Evolutionary conservation across 352 stramenopile genomes (phyloP).

Genomic region (Phytophthora uliginosa): DNA sequence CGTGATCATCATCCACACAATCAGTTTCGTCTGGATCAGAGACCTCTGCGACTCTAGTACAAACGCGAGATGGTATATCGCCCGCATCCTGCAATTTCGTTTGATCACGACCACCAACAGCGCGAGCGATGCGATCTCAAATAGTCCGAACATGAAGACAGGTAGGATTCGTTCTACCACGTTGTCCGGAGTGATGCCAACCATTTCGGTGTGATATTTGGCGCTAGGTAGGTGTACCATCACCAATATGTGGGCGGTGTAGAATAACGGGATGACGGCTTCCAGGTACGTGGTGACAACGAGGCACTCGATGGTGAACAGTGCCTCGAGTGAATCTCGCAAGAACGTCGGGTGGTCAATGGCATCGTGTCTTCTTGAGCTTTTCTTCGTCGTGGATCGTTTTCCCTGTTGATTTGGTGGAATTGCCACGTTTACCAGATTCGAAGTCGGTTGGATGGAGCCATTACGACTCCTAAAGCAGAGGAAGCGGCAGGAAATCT

Average conservation of each 20-base stretch:
- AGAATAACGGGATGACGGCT: slow-evolving; percentile 42
- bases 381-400: background rate
- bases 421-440: background rate
- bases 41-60: slow-evolving; percentile 47
- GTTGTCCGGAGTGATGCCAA: background rate
- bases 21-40: slow-evolving; percentile 44
- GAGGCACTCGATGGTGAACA: slow-evolving; percentile 40
- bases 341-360: background rate
- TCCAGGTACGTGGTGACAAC: slow-evolving; percentile 47
- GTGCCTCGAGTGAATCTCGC: slow-evolving; percentile 9
- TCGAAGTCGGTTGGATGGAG: background rate
- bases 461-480: background rate
- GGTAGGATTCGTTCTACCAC: slow-evolving; percentile 5
- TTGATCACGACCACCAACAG: slow-evolving; percentile 4
- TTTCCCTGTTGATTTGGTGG: background rate
- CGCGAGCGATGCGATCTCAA: slow-evolving; percentile 33
- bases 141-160: slow-evolving; percentile 26
- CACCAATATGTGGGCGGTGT: slow-evolving; percentile 19
- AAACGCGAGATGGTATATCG: slow-evolving; percentile 48
- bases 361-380: background rate
- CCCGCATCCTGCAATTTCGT: slow-evolving; percentile 11
- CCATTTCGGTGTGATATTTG: slow-evolving; percentile 19
- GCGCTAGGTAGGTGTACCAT: slow-evolving; percentile 32
- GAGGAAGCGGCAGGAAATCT: background rate
- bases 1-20: slow-evolving; percentile 45